phyloP scores from a whole-genome alignment of 176 grass and related monocot species.

The Juncus inflexus region DNA sequence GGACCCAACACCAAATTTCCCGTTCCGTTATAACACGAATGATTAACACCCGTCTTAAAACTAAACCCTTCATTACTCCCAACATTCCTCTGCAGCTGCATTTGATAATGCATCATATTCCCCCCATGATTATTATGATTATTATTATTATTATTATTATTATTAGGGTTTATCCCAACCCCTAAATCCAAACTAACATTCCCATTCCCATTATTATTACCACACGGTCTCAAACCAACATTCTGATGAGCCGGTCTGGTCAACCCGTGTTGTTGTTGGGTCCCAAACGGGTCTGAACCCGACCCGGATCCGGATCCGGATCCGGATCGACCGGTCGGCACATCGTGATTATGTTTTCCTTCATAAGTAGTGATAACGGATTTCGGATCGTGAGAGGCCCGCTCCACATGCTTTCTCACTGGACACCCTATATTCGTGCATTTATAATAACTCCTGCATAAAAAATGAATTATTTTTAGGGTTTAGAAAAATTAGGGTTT shows the following conservation, averaged over 20 bases:
- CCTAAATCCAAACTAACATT: constrained; percentile 86
- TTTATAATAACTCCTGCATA: constrained; percentile 96
- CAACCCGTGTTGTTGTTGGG: too few species aligned
- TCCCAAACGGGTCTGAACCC: not conserved
- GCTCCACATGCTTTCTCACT: constrained; percentile 98
- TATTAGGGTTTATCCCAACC: constrained; percentile 79
- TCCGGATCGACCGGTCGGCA: constrained; percentile 75
- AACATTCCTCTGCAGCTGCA: constrained; percentile 36
- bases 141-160: constrained; percentile 56
- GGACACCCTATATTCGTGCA: constrained; percentile 88
- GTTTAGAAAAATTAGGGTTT: not conserved
- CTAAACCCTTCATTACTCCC: constrained; percentile 76
- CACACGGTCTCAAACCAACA: constrained; percentile 53
- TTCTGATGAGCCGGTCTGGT: constrained; percentile 35
- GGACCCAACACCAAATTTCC: constrained; percentile 88
- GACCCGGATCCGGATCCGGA: constrained; percentile 17
- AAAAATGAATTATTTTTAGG: constrained; percentile 7
- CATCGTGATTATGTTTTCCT: constrained; percentile 99
- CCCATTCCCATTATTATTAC: constrained; percentile 44
- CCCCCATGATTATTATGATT: constrained; percentile 59
- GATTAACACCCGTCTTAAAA: constrained; percentile 66
- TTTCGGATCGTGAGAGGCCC: constrained; percentile 97
- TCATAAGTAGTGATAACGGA: constrained; percentile 99
- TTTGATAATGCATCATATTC: constrained; percentile 36
- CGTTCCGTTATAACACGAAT: constrained; percentile 73